These are phyloP conservation scores for Arachnopeziza araneosa DNA, from an alignment of 2,329 filamentous ascomycete species.

Conservation along the genomic window DNA sequence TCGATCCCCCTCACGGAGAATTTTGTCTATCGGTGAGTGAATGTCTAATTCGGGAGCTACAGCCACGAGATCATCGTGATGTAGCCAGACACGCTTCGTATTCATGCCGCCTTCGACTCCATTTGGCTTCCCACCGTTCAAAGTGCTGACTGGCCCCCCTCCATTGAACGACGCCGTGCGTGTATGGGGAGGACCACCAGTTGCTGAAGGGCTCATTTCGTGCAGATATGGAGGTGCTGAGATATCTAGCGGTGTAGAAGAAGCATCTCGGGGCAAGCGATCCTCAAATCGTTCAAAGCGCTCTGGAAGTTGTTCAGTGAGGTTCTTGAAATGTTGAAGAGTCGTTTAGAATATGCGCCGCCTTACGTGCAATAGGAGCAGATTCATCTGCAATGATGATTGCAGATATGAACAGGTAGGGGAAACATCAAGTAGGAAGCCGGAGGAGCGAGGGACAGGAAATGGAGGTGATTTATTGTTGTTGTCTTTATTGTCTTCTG, in stretches of 20 bases:
- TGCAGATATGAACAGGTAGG: background rate
- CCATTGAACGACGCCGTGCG: slow-evolving; percentile 22
- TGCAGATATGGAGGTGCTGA: background rate
- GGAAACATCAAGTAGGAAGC: background rate
- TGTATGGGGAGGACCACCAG: slow-evolving; percentile 20
- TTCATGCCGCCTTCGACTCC: slow-evolving; percentile 16
- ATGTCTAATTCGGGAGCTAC: slow-evolving; percentile 29
- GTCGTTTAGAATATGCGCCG: background rate
- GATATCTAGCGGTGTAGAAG: background rate
- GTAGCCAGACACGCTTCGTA: slow-evolving; percentile 31
- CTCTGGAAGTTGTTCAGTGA: background rate
- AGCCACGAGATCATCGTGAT: slow-evolving; percentile 39
- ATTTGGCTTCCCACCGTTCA: slow-evolving; percentile 12
- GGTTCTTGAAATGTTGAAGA: background rate
- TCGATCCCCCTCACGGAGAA: slow-evolving; percentile 48
- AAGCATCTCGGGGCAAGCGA: background rate
- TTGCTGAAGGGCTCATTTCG: slow-evolving; percentile 29
- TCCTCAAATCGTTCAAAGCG: background rate
- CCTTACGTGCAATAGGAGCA: background rate
- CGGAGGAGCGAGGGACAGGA: background rate
- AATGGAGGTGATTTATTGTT: background rate
- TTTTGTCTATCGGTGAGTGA: slow-evolving; percentile 43
- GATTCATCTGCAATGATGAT: background rate
- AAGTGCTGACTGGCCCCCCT: slow-evolving; percentile 18
- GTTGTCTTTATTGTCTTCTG: slow-evolving; percentile 1